Percentiles rank a stretch among this genome's conserved stretches.
These are phyloP conservation scores for Pichia cabralensis DNA, from an alignment of 805 yeast genomes.

Conservation along the genomic window DNA sequence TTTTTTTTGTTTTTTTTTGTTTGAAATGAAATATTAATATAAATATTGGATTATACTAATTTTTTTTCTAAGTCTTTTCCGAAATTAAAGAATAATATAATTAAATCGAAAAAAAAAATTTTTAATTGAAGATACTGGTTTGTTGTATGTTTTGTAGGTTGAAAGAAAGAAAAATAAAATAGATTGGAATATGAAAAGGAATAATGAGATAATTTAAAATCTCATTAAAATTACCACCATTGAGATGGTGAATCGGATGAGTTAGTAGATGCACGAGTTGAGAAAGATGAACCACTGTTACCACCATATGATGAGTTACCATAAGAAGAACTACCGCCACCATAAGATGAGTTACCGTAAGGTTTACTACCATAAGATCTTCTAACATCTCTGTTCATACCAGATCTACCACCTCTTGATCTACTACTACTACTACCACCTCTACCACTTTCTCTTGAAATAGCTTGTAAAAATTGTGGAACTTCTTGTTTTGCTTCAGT, in stretches of 20 bases:
- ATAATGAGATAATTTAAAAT: not conserved
- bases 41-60: too few relatives aligned
- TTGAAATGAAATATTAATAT: too few relatives aligned
- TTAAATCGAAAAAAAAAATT: constrained; percentile 1
- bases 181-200: not conserved
- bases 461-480: constrained; percentile 75
- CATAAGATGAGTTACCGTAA: constrained; percentile 21
- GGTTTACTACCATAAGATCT: constrained; percentile 25
- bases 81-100: not conserved
- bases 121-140: too few relatives aligned
- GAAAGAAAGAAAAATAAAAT: too few relatives aligned
- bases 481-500: constrained; percentile 97
- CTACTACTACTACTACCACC: constrained; percentile 39
- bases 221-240: constrained; percentile 23
- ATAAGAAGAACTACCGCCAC: constrained; percentile 4
- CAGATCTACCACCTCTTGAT: constrained; percentile 16
- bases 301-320: constrained; percentile 2
- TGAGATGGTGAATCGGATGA: constrained; percentile 16
- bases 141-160: too few relatives aligned
- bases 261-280: constrained; percentile 8
- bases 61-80: constrained; percentile 2
- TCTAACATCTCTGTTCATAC: constrained; percentile 11
- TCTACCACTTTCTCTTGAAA: constrained; percentile 65
- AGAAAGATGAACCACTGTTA: too few relatives aligned
- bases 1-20: too few relatives aligned